Percentiles rank a stretch among this genome's conserved stretches.
These are phyloP conservation scores for Arabis alpina DNA, from an alignment of 345 rosid species.

Conservation along the genomic window DNA sequence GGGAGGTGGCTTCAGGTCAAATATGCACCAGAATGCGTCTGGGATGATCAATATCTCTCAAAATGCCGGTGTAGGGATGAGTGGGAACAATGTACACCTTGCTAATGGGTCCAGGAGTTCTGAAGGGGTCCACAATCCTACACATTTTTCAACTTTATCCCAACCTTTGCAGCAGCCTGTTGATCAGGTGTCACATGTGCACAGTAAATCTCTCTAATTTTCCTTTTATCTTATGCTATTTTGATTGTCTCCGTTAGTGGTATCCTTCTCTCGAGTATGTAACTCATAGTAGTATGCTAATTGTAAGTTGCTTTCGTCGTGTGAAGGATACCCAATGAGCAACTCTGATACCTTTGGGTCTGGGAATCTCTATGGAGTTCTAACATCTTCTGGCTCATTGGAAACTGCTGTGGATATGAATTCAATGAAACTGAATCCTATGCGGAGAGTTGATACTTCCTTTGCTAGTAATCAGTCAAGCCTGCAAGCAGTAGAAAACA, in stretches of 20 bases:
- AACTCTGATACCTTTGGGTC: constrained; percentile 64
- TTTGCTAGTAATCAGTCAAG: constrained; percentile 57
- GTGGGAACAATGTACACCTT: constrained; percentile 56
- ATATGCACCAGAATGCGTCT: constrained; percentile 69
- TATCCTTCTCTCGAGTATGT: constrained; percentile 16
- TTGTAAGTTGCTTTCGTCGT: constrained; percentile 46
- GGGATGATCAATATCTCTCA: constrained; percentile 66
- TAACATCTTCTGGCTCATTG: constrained; percentile 60
- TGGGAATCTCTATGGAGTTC: constrained; percentile 62
- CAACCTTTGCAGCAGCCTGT: constrained; percentile 73
- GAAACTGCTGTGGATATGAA: constrained; percentile 55
- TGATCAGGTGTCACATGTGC: constrained; percentile 66
- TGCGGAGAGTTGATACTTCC: constrained; percentile 56
- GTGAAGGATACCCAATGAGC: constrained; percentile 73
- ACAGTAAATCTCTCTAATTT: constrained; percentile 57
- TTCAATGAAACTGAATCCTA: constrained; percentile 56
- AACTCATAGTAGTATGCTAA: constrained; percentile 34
- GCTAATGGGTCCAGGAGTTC: constrained; percentile 33
- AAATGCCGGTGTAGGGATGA: constrained; percentile 69
- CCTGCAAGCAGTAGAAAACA: constrained; percentile 56
- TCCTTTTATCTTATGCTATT: constrained; percentile 33
- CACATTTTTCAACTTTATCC: constrained; percentile 58
- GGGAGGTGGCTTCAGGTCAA: constrained; percentile 70
- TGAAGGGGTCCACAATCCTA: constrained; percentile 36
- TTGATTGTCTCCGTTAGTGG: not conserved